Evolutionary conservation across 2,329 filamentous ascomycete species (phyloP).

Genomic region (Fusarium virguliforme): DNA sequence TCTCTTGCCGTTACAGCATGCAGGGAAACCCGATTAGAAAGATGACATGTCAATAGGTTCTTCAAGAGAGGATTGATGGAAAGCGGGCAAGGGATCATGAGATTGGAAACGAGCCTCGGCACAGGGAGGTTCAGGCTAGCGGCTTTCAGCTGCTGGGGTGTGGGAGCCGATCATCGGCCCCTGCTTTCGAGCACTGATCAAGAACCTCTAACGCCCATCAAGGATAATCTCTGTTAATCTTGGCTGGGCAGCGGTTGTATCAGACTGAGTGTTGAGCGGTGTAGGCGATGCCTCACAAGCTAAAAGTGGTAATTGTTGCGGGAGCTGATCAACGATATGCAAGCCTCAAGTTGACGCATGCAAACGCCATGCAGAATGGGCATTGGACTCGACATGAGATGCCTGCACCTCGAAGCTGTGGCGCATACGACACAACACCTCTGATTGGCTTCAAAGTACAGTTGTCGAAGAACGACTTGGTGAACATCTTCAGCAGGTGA

Average conservation of each 20-base stretch:
- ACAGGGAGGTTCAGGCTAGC: slow-evolving; percentile 10
- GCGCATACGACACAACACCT: background rate
- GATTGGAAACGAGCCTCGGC: slow-evolving; percentile 34
- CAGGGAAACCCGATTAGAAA: background rate
- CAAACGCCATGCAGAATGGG: slow-evolving; percentile 17
- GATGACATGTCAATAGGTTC: background rate
- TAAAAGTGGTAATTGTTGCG: slow-evolving; percentile 46
- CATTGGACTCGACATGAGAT: background rate
- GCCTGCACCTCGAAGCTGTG: background rate
- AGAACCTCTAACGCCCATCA: background rate
- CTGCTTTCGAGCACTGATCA: background rate
- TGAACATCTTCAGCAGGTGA: background rate
- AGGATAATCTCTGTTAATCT: background rate
- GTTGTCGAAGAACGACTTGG: background rate
- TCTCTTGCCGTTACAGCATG: background rate
- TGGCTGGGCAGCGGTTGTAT: background rate
- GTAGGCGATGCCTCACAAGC: background rate
- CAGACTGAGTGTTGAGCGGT: background rate
- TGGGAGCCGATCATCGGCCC: slow-evolving; percentile 17
- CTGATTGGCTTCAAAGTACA: background rate
- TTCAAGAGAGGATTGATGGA: background rate
- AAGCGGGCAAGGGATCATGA: slow-evolving; percentile 5
- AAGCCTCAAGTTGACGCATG: slow-evolving; percentile 34
- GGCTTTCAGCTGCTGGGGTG: slow-evolving; percentile 6
- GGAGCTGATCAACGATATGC: slow-evolving; percentile 24